Base-by-base conservation (phyloP, 345 rosid genomes). In the Draba incana region DNA sequence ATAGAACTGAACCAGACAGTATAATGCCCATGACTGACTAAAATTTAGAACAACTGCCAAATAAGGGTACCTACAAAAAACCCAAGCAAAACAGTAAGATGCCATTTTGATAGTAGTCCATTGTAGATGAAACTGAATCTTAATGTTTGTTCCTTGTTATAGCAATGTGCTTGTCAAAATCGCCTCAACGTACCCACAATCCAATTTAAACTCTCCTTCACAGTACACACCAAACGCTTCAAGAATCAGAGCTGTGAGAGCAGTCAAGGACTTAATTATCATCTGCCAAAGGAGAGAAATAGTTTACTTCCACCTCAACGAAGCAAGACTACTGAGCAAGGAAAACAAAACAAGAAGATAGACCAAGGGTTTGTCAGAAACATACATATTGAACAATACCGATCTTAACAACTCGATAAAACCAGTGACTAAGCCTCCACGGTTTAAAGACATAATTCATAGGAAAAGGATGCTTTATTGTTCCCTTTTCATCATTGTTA, bases 301-400 rank as follows among this genome's bases (percentile, higher is more conserved):
- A 48, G 41, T 31, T 73, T 10, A 73, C n/a, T 51, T 73, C 62
- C 35, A 49, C 33, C 33, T 43, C 33, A 63, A 62, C 69, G 33
- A 35, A 35, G 57, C 7, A 46, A 63, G 24, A 48, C 2, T 47
- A 37, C 7, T 27, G 49, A 31, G 47, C 16, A 67, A 39, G 24
- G 44, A 28, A 54, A 62, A 41, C 47, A 28, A 54, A 62, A 41
- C 47, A 74, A 66, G 57, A 55, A 42, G 66, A 8, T 12, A 23
- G 10, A 65, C 41, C 44, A 42, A 33, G 20, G 41, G 28, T 60
- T 76, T 61, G 39, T 54, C 76, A 41, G 54, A 78, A 56, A 88
- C 99, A 67, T 89, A 92, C 99, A 77, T 95, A 95, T 86, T 92
- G 99, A 73, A 95, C 97, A 78, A 95, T 95, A 52, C 99, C 99